These are phyloP conservation scores for Cenococcum geophilum DNA, from an alignment of 495 filamentous ascomycete genomes.

Conservation along the genomic window DNA sequence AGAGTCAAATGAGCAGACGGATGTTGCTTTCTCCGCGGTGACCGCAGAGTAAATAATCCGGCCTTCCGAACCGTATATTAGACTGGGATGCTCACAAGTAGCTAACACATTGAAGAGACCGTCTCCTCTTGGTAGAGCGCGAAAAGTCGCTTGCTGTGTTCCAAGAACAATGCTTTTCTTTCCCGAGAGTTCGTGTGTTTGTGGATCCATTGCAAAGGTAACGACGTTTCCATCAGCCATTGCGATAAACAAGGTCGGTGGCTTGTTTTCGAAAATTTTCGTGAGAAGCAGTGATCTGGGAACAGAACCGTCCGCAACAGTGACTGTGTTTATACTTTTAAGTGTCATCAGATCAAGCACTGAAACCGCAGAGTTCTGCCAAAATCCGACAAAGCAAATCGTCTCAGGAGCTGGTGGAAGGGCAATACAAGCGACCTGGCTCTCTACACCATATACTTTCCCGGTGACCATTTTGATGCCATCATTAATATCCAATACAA, in stretches of 20 bases:
- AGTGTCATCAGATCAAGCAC: conserved; percentile 56
- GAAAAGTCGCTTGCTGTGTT: conserved; percentile 73
- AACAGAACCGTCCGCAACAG: conserved; percentile 51
- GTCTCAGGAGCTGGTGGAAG: conserved; percentile 46
- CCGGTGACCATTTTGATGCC: conserved; percentile 51
- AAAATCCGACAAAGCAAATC: conserved; percentile 76
- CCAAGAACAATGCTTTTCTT: conserved; percentile 82
- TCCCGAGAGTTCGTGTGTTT: conserved; percentile 53
- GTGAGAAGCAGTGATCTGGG: conserved; percentile 77
- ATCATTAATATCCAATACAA: conserved; percentile 58
- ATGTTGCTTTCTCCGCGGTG: conserved; percentile 80
- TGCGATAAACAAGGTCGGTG: conserved; percentile 79
- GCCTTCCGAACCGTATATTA: conserved; percentile 85
- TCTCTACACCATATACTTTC: conserved; percentile 54
- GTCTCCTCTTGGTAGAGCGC: conserved; percentile 60
- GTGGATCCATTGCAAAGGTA: conserved; percentile 66
- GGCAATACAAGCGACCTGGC: conserved; percentile 80
- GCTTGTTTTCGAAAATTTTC: conserved; percentile 55
- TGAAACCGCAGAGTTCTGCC: conserved; percentile 57
- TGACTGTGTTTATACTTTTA: conserved; percentile 56
- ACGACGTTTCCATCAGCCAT: conserved; percentile 92
- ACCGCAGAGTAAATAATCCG: conserved; percentile 89
- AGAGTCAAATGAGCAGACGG: conserved; percentile 73
- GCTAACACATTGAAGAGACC: conserved; percentile 78
- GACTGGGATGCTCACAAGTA: conserved; percentile 84